Evolutionary conservation across 176 grass and related monocot species (phyloP).

Genomic region (Puya raimondii): DNA sequence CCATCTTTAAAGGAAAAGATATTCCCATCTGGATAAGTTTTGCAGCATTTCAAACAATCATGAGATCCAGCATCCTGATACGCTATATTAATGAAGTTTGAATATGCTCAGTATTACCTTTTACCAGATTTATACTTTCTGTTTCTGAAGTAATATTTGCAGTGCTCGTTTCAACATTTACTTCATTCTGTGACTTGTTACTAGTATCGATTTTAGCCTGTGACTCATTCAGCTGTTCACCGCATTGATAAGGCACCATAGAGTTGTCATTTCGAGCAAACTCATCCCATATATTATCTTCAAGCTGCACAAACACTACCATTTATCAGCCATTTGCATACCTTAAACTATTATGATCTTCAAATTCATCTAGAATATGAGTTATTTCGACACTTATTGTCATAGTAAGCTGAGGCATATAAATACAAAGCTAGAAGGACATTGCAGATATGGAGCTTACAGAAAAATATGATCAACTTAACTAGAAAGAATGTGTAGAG

Average conservation of each 20-base stretch:
- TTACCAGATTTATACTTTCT: slow-evolving; percentile 23
- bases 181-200: slow-evolving; percentile 39
- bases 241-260: neutral
- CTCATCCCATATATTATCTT: slow-evolving; percentile 48
- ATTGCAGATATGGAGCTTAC: too few relatives aligned
- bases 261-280: slow-evolving; percentile 27
- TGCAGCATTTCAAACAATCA: slow-evolving; percentile 25
- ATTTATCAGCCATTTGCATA: neutral
- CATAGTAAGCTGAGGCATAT: neutral
- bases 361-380: neutral
- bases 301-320: slow-evolving; percentile 30
- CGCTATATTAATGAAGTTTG: slow-evolving; percentile 13
- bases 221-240: slow-evolving; percentile 23
- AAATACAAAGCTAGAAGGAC: neutral
- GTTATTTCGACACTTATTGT: neutral
- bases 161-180: slow-evolving; percentile 15
- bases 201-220: slow-evolving; percentile 11
- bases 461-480: too few relatives aligned
- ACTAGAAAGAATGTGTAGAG: too few relatives aligned
- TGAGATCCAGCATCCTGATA: slow-evolving; percentile 15
- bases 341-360: neutral
- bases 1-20: slow-evolving; percentile 22
- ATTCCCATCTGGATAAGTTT: slow-evolving; percentile 16
- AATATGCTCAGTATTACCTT: slow-evolving; percentile 34
- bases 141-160: slow-evolving; percentile 21